Percentiles rank a stretch among this genome's conserved stretches.
Conservation (phyloP, 2,329 filamentous ascomycete species). For the Pyrenochaeta sp. region DNA sequence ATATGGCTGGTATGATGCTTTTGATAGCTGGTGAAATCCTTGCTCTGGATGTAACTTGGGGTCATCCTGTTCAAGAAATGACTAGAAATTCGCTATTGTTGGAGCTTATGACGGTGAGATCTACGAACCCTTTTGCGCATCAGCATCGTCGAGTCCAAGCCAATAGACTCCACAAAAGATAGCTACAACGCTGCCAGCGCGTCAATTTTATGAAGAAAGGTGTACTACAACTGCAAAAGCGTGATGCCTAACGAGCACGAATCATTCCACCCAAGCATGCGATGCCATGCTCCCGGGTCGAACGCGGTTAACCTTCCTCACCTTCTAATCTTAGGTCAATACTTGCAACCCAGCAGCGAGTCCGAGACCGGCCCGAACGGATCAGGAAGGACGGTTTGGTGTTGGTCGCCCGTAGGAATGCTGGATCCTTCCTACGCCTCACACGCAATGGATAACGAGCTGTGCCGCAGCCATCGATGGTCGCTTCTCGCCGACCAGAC, state of each 20-base stretch:
- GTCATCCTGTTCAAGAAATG: no score
- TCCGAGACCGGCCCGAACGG: background rate
- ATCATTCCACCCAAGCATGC: background rate
- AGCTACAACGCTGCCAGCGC: background rate
- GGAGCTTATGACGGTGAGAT: no score
- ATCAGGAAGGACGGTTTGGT: background rate
- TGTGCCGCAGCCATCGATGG: constrained; percentile 17
- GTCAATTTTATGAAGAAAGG: background rate
- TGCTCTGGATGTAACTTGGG: no score
- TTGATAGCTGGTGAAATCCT: no score
- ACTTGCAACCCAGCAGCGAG: background rate
- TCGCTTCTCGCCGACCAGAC: constrained; percentile 3
- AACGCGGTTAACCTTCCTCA: background rate
- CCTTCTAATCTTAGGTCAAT: background rate
- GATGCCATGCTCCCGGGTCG: background rate
- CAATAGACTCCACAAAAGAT: background rate
- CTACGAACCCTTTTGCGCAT: no score
- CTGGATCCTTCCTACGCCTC: constrained; percentile 9
- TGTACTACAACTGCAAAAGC: background rate
- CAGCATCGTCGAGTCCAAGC: background rate
- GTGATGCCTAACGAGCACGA: background rate
- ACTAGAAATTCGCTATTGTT: no score
- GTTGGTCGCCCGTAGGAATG: background rate
- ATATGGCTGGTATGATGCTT: no score
- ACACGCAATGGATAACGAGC: constrained; percentile 7